These are phyloP conservation scores for Umbellularia californica DNA, from an alignment of 164 flowering plant species.

Conservation along the genomic window DNA sequence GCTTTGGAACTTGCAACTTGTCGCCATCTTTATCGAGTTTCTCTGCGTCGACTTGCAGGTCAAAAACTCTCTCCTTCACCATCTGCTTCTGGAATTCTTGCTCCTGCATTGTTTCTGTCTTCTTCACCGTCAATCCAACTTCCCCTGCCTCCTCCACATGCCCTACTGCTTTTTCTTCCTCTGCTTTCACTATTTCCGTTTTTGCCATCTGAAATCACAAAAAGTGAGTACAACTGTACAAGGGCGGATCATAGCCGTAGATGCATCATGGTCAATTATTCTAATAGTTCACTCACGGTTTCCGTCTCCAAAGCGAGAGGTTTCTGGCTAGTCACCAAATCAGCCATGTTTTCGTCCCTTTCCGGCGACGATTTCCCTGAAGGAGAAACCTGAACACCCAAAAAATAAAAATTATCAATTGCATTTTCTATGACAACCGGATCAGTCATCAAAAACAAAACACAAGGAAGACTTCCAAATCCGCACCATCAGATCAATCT, in stretches of 20 bases:
- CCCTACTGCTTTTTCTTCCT: conserved; percentile 23
- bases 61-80: conserved; percentile 38
- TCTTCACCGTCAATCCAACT: conserved; percentile 28
- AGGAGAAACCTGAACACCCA: conserved; percentile 49
- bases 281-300: conserved; percentile 36
- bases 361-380: conserved; percentile 67
- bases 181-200: conserved; percentile 24
- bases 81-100: conserved; percentile 37
- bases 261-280: not conserved
- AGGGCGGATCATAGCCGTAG: not conserved
- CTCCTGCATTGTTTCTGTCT: conserved; percentile 19
- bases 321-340: conserved; percentile 33
- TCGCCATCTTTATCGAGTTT: conserved; percentile 38
- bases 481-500: conserved; percentile 94
- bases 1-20: conserved; percentile 16
- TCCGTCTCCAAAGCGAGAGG: conserved; percentile 32
- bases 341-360: conserved; percentile 36
- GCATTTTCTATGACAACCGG: too few relatives aligned
- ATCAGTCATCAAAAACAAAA: too few relatives aligned
- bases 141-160: conserved; percentile 16
- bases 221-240: not conserved
- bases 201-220: conserved; percentile 24
- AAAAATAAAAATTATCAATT: not conserved
- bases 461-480: not conserved
- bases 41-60: conserved; percentile 64